Evolutionary conservation across 2,329 filamentous ascomycete genomes (phyloP).

Genomic region (Cytospora piceicola): DNA sequence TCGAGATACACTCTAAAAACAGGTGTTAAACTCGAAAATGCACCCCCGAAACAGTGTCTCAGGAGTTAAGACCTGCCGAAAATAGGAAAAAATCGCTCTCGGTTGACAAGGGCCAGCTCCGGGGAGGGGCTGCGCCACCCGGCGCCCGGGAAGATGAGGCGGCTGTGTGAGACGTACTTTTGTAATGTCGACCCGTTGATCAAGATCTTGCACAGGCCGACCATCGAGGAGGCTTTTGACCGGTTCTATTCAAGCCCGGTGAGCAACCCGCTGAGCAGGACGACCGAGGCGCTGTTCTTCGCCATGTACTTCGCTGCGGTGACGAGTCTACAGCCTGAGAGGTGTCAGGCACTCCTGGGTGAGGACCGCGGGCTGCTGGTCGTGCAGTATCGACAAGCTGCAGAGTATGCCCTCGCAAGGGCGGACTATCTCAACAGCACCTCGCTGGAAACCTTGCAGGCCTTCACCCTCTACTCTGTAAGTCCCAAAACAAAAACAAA

Average conservation of each 20-base stretch:
- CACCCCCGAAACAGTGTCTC: no score
- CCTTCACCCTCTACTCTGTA: slow-evolving; percentile 47
- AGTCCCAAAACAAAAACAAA: slow-evolving; percentile 17
- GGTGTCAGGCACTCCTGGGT: slow-evolving; percentile 41
- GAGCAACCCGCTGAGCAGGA: slow-evolving; percentile 31
- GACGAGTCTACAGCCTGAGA: slow-evolving; percentile 40
- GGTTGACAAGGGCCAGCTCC: no score
- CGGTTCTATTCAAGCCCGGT: slow-evolving; percentile 35
- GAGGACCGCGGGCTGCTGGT: slow-evolving; percentile 41
- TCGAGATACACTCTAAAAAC: no score
- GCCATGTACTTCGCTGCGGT: slow-evolving; percentile 49
- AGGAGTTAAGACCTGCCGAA: no score
- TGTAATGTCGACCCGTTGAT: slow-evolving; percentile 49
- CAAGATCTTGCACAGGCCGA: slow-evolving; percentile 51
- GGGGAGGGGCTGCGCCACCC: slow-evolving; percentile 40
- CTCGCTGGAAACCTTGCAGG: slow-evolving; percentile 46
- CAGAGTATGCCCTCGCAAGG: slow-evolving; percentile 46
- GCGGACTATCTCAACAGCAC: slow-evolving; percentile 49
- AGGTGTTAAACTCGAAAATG: no score
- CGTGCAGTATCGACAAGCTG: slow-evolving; percentile 39
- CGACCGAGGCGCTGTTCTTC: slow-evolving; percentile 45
- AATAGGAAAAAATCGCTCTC: no score
- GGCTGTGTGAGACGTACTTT: slow-evolving; percentile 43
- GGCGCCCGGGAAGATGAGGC: slow-evolving; percentile 42
- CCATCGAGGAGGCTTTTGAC: slow-evolving; percentile 38